phyloP scores from a whole-genome alignment of 1,284 basidiomycete genomes.

The Heterobasidion annosum region DNA sequence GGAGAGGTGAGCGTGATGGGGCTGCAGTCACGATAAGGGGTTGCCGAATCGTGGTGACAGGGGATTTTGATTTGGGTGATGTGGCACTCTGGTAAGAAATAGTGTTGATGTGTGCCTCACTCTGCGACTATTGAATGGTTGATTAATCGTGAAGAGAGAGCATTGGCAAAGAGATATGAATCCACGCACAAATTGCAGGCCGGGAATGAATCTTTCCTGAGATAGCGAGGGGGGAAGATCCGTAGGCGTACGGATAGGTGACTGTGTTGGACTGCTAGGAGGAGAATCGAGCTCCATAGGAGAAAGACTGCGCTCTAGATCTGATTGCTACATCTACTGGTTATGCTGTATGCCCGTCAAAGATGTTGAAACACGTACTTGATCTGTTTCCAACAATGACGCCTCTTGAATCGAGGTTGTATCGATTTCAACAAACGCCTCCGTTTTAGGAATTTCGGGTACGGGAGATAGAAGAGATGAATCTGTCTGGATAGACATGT shows the following conservation, averaged over 20 bases:
- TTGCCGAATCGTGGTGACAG: too few species aligned
- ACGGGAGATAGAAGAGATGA: background rate
- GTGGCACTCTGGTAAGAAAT: background rate
- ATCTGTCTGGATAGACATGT: background rate
- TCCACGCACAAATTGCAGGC: background rate
- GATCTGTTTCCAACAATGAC: background rate
- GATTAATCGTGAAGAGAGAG: background rate
- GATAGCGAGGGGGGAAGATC: background rate
- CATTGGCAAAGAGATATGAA: background rate
- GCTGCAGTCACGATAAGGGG: too few species aligned
- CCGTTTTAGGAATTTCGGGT: background rate
- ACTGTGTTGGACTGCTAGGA: conserved; percentile 22
- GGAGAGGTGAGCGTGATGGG: too few species aligned
- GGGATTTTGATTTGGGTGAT: too few species aligned
- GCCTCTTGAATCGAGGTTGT: background rate
- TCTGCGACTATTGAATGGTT: background rate
- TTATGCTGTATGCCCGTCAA: conserved; percentile 1
- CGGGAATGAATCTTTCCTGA: conserved; percentile 2
- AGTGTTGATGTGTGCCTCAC: background rate
- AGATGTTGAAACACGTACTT: conserved; percentile 1
- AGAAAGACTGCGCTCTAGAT: conserved; percentile 35
- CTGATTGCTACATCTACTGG: conserved; percentile 5
- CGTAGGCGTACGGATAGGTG: conserved; percentile 6
- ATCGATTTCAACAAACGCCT: background rate
- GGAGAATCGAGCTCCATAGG: conserved; percentile 51